Base-by-base conservation (phyloP, 257 asterid genomes). In the Nicotiana tabacum region DNA sequence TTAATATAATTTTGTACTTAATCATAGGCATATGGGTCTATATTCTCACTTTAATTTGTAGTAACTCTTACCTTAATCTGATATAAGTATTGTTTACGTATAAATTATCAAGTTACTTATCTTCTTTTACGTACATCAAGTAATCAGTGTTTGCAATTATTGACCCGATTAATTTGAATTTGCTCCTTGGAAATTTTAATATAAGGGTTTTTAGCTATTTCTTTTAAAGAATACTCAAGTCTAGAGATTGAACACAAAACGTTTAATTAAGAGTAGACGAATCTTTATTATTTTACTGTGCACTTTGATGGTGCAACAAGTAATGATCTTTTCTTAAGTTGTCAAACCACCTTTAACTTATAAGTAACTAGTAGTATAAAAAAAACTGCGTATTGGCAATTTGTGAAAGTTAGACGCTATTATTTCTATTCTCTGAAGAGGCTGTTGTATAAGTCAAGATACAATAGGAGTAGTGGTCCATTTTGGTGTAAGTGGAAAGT, bases 401-500 rank as follows among this genome's bases (percentile, higher is more conserved):
- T 57, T 58, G 55, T n/a, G 57, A 69, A 69, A 69, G 77, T n/a
- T 69, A 4, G 18, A 39, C 4, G 30, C 21, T 24, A 72, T 24
- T 21, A 21, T 51, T 48, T 76, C 16, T 18, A 58, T 58, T 58
- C 3, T 4, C 4, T 18, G 27, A 58, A 58, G 64, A 18, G 29
- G 32, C 29, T 12, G 79, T 13, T 72, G 78, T 72, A 24, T 46
- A 6, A 72, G 78, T 37, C 27, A 27, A 27, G 43, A 51, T 70
- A 69, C 17, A 69, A 57, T 37, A 72, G 58, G 37, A 46, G 37
- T 74, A 74, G 80, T 76, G 80, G 80, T 51, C 46, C 46, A 51
- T 27, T 76, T 76, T 24, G 46, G 29, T 76, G 46, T 39, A 51
- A 24, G 43, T 43, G 80, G 80, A 3, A 51, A 76, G 27, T 24